Evolutionary conservation across 306 rosid genomes (phyloP), one percentile per base, ranked within the genome.

Genomic region (Citrullus colocynthis): DNA sequence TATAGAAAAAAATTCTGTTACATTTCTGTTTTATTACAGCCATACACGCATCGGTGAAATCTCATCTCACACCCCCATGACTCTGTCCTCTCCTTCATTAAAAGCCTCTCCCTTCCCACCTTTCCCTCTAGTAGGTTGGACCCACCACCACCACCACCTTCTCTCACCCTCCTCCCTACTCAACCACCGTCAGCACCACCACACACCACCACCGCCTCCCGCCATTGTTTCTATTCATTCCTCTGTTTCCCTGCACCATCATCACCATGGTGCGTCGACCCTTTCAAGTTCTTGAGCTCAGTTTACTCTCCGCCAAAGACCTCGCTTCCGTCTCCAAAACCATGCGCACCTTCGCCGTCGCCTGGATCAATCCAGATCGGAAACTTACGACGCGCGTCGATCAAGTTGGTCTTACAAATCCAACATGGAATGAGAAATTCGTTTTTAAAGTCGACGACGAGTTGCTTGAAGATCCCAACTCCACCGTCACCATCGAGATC

Each of bases 381-480:
- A 95, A 87, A 78, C 42, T 92, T 6, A 51, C 81, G 4, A 89
- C 96, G 2, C 84, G 86, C 2, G 80, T 87, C 5, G 96, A 90
- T 57, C 71, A 77, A 13, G 78, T 60, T 1, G 97, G 97, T 14
- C 79, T 86, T 58, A 88, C 83, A 18, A 82, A 76, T 72, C 97
- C 98, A 1, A 85, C 84, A 0, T 95, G 97, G 98, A 89, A 92
- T 80, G 93, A 95, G 75, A 92, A 89, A 54, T 89, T 95, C 60
- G 91, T 92, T 13, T 95, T 92, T 80, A 87, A 84, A 2, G 88
- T 95, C 2, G 88, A 86, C 5, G 80, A 88, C 0, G 78, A 84
- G 2, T 86, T 90, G 62, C 89, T 91, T 74, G 59, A 34, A 0
- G 69, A 80, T 3, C 85, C 80, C 4, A 75, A 44, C 24, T 83